Percentiles rank a stretch among this genome's conserved stretches.
Evolutionary conservation across 345 rosid genomes (phyloP).

Genomic region (Citrus trifoliata): DNA sequence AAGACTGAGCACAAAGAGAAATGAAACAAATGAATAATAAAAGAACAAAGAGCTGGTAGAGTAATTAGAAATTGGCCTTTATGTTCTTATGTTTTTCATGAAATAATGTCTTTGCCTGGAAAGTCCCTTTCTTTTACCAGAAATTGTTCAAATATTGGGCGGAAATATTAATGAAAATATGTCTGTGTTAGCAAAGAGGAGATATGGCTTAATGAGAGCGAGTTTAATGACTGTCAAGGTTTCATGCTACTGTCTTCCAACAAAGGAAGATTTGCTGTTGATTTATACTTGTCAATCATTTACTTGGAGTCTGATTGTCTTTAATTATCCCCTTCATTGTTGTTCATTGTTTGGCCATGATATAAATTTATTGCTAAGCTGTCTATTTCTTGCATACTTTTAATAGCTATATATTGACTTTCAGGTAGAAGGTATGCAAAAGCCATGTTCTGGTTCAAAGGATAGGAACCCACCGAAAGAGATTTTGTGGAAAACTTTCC

Average conservation of each 20-base stretch:
- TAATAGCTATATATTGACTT: background rate
- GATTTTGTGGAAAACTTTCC: conserved; percentile 61
- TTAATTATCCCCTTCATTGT: background rate
- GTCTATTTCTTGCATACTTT: background rate
- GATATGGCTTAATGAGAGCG: background rate
- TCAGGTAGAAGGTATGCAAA: conserved; percentile 74
- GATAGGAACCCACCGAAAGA: conserved; percentile 75
- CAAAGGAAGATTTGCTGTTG: background rate
- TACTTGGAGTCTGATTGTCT: background rate
- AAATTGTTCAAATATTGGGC: background rate
- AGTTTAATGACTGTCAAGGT: background rate
- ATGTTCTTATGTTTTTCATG: background rate
- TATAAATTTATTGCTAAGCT: background rate
- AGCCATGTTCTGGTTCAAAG: conserved; percentile 62
- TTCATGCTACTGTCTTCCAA: background rate
- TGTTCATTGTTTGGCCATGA: background rate
- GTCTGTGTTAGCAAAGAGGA: background rate
- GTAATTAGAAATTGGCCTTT: background rate
- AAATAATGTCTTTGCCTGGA: background rate
- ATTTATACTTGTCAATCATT: background rate
- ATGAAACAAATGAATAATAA: background rate
- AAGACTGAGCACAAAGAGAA: background rate
- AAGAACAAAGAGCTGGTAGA: background rate
- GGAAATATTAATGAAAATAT: background rate
- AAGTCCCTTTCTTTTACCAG: background rate